Percentiles rank a stretch among this genome's conserved stretches.
Evolutionary conservation across 306 rosid species (phyloP).

Genomic region (Vigna radiata): DNA sequence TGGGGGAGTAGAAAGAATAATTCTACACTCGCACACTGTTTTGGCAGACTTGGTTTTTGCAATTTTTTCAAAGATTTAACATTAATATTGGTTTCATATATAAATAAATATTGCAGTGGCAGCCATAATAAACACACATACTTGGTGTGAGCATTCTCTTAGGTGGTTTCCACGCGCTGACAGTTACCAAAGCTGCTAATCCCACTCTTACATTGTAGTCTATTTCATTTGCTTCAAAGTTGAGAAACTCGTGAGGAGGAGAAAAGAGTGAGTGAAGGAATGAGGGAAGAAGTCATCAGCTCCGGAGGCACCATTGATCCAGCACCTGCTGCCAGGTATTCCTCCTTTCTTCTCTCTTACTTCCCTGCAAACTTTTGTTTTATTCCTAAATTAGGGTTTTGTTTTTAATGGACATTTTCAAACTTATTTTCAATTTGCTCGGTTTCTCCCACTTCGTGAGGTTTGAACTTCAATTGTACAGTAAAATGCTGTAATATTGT

Average conservation of each 20-base stretch:
- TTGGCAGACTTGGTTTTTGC: no score
- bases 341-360: background rate
- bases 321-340: slow-evolving; percentile 91
- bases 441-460: background rate
- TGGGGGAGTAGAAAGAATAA: no score
- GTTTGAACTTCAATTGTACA: slow-evolving; percentile 29
- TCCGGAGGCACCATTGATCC: slow-evolving; percentile 89
- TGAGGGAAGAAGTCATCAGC: slow-evolving; percentile 99
- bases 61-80: no score
- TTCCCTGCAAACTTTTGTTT: background rate
- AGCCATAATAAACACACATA: background rate
- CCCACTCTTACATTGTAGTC: background rate
- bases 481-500: background rate
- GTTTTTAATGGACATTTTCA: slow-evolving; percentile 5
- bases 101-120: no score
- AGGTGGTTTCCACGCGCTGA: slow-evolving; percentile 45
- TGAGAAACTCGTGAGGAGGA: slow-evolving; percentile 24
- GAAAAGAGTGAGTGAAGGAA: slow-evolving; percentile 33
- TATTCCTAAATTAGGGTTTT: slow-evolving; percentile 48
- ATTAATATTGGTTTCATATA: no score
- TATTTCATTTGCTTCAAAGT: slow-evolving; percentile 46
- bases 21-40: no score
- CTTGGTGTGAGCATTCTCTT: background rate
- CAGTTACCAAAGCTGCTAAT: slow-evolving; percentile 26
- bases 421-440: slow-evolving; percentile 51